Base-by-base conservation (phyloP, 352 stramenopile species). In the Pythium coloratum region DNA sequence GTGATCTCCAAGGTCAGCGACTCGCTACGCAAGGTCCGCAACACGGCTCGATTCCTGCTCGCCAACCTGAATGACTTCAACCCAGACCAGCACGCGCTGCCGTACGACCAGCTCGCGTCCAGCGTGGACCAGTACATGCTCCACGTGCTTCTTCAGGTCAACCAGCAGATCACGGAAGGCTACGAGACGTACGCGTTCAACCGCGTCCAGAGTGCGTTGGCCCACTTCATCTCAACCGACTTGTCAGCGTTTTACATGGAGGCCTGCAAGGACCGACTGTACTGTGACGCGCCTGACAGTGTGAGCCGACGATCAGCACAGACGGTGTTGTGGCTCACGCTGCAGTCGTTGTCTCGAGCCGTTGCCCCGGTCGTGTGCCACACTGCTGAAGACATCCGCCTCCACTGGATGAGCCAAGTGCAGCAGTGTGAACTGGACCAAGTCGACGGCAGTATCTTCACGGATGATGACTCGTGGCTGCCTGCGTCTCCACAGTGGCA, bases 201-300 rank as follows among this genome's bases (percentile, higher is more conserved):
- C 66, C 81, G 89, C 47, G 96, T 94, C 49, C 90, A 95, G 65
- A 91, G 98, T 67, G 88, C 95, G 32, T 49, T 99, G 0, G 81
- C 97, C 30, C 86, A 96, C 61, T 99, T 96, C 61, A 82, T 99
- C 73, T 86, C 92, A 30, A 92, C 89, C 0, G 96, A 99, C 70
- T 72, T 99, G 13, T 99, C 96, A 32, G 97, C 98, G 61, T 99
- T 99, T 72, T 99, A 99, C 82, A 91, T 99, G 72, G 96, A 99
- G 75, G 94, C 97, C 18, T 88, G 92, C 38, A 99, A 99, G 73
- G 97, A 99, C 72, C 85, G 96, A 9, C 75, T 99, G 40, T 99
- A 99, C 78, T 98, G 98, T 72, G 97, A 97, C 34, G 84, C 80
- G 14, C 66, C 86, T 9, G 76, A 97, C 69, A 88, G 95, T 67